Conservation (phyloP, 371 early-diverging fungal genomes). For the Phascolomyces articulosus region DNA sequence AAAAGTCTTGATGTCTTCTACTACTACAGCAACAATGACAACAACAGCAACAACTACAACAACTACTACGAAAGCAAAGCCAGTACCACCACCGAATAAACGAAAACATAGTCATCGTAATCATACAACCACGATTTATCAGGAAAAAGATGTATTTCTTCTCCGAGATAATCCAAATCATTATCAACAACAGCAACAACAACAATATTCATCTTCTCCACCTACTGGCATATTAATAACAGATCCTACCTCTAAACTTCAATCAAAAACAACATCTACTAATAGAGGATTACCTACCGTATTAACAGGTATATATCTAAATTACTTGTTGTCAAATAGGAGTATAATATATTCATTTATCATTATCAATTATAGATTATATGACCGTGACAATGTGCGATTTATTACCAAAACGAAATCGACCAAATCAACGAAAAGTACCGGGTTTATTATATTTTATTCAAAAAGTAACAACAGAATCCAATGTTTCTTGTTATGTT, state of each 20-base stretch:
- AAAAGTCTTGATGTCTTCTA: not conserved
- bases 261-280: not conserved
- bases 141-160: conserved; percentile 6
- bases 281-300: not conserved
- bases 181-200: not conserved
- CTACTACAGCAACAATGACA: not conserved
- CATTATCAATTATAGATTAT: conserved; percentile 13
- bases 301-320: not conserved
- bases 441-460: conserved; percentile 43
- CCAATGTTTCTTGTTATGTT: conserved; percentile 35
- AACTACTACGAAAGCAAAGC: not conserved
- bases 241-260: not conserved
- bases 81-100: not conserved
- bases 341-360: not conserved
- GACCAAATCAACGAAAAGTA: conserved; percentile 10
- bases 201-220: conserved; percentile 3
- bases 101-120: conserved; percentile 3
- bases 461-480: conserved; percentile 38
- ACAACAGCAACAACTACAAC: not conserved
- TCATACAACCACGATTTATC: not conserved
- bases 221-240: not conserved
- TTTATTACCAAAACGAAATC: conserved; percentile 18
- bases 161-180: conserved; percentile 9
- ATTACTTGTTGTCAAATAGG: not conserved
- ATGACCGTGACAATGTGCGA: conserved; percentile 31